Base-by-base conservation (phyloP, 495 filamentous ascomycete species). In the Penicillium ucsense region DNA sequence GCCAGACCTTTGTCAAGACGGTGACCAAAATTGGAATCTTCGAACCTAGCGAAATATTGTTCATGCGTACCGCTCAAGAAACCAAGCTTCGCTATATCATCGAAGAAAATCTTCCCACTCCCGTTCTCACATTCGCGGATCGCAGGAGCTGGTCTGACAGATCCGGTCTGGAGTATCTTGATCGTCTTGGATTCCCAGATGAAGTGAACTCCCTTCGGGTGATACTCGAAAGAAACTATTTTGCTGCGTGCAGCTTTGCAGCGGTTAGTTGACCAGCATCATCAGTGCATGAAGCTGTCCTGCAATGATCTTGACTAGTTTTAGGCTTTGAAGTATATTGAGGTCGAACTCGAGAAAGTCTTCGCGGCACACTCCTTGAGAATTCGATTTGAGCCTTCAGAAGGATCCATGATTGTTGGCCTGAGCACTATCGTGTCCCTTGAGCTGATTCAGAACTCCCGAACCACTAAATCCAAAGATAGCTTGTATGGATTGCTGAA, bases 321-420 rank as follows among this genome's bases (percentile, higher is more conserved):
- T 3, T 43, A 94, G 88, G 84, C 76, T 6, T 66, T 97, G 51
- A 87, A 88, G 56, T 95, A 89, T 60, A 74, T 94, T 31, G 86
- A 94, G 50, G 64, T 82, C 1, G 77, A 77, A 3, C 65, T 83
- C 28, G 62, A 69, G n/a, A 66, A 79, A 44, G 74, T 75, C 2
- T 94, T 96, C 55, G 68, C 77, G 6, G 72, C 76, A 37, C 85
- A 90, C 56, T 88, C 89, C 11, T 75, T 98, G 31, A 81, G 88
- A 2, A 84, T 96, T 57, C 84, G 81, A 52, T 95, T 91, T 53
- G 81, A 86, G 57, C 83, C 87, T n/a, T 89, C 89, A 2, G 85
- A 94, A 58, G 87, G 89, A 12, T 84, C 88, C 0, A 95, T 98
- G 92, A 85, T 90, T 68, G 89, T 96, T 51, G 92, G 96, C 60